Evolutionary conservation across 148 eudicot genomes (phyloP).

Genomic region (Heliosperma pusillum): DNA sequence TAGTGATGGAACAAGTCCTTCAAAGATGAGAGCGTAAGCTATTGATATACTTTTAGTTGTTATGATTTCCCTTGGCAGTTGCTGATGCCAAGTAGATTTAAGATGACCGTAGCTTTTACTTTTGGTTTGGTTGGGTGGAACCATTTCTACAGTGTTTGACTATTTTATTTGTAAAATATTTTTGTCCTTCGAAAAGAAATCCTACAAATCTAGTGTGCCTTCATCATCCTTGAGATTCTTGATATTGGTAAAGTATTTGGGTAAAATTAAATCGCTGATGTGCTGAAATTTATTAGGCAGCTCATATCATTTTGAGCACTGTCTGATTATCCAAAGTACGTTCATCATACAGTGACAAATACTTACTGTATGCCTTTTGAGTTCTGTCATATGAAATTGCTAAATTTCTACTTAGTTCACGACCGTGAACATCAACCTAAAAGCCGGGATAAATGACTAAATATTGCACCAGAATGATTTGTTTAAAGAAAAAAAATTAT

Average conservation of each 20-base stretch:
- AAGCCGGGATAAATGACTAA: neutral
- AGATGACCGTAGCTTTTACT: neutral
- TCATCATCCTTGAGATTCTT: neutral
- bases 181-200: neutral
- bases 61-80: neutral
- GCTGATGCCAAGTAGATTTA: neutral
- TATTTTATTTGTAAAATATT: too few relatives aligned
- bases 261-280: too few relatives aligned
- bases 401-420: too few relatives aligned
- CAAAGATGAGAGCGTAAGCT: conserved; percentile 97
- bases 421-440: too few relatives aligned
- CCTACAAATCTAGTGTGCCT: neutral
- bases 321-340: too few relatives aligned
- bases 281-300: too few relatives aligned
- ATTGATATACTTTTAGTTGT: neutral
- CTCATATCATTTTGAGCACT: too few relatives aligned
- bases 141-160: too few relatives aligned
- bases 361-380: too few relatives aligned
- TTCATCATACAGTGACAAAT: too few relatives aligned
- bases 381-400: too few relatives aligned
- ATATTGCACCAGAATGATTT: neutral
- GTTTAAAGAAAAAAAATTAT: too few relatives aligned
- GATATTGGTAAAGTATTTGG: neutral
- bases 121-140: neutral
- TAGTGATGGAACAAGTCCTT: conserved; percentile 98